These are phyloP conservation scores for maize (Zea mays) DNA, from an alignment of 176 grass and related monocot genomes.

Conservation along the genomic window Zm-B73-REFERENCE-NAM-5.0 NC_050103.1:15035501-15036000, in stretches of 20 bases:
- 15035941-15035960: neutral
- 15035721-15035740: neutral
- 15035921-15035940: neutral
- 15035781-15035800: neutral
- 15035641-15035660: neutral
- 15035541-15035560: constrained; percentile 32
- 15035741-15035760: neutral
- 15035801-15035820: neutral
- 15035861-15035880: neutral
- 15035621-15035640: neutral
- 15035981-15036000: neutral
- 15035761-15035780: neutral
- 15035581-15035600: neutral
- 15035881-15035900: neutral
- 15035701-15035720: neutral
- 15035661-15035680: constrained; percentile 1
- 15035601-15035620: neutral
- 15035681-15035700: neutral
- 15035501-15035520: neutral
- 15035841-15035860: neutral
- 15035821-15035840: neutral
- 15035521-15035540: constrained; percentile 15
- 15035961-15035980: neutral
- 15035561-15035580: neutral
- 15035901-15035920: neutral